Evolutionary conservation across 805 yeast genomes (phyloP), one percentile per base, ranked within the genome.

Genomic region (Yarrowia yakushimensis): DNA sequence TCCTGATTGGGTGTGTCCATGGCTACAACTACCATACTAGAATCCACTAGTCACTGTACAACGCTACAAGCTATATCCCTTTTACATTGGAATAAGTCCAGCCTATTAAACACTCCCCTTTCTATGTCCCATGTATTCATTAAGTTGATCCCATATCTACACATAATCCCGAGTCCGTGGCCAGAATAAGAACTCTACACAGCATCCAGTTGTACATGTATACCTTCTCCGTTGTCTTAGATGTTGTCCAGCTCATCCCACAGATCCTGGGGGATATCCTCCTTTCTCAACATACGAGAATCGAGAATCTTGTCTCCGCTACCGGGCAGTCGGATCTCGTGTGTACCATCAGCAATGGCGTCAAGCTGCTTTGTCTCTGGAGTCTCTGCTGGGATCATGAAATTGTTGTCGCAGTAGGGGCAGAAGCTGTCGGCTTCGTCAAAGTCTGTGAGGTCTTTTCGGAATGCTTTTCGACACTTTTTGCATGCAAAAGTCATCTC

Each of bases 391-490:
- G 71, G 72, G n/a, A 72, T 65, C 63, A 72, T 67, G 59, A 68
- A 71, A 64, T 69, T 70, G 59, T 69, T 71, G 54, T 72, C 75
- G 48, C 74, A 72, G 62, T 72, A 68, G 2, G 75, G 75, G 50
- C 75, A 72, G 64, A 64, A 72, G n/a, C 70, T 66, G 63, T 72
- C 75, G 2, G 73, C 45, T 34, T 72, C 75, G 61, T 72, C 75
- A 33, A 72, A 72, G 42, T 72, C 74, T 8, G 69, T 65, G 54
- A 72, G 63, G 42, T 72, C 74, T 65, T 71, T 71, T 50, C 75
- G 66, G 66, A 72, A 72, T 11, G 74, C 75, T 52, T 70, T 70
- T 31, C 64, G 63, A 66, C 75, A 72, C 62, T 70, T 71, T 62
- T 72, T 72, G 67, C 75, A 72, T 9, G 70, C 65, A 28, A 72